phyloP scores from a whole-genome alignment of 805 yeast genomes.

The Ogataea siamensis region DNA sequence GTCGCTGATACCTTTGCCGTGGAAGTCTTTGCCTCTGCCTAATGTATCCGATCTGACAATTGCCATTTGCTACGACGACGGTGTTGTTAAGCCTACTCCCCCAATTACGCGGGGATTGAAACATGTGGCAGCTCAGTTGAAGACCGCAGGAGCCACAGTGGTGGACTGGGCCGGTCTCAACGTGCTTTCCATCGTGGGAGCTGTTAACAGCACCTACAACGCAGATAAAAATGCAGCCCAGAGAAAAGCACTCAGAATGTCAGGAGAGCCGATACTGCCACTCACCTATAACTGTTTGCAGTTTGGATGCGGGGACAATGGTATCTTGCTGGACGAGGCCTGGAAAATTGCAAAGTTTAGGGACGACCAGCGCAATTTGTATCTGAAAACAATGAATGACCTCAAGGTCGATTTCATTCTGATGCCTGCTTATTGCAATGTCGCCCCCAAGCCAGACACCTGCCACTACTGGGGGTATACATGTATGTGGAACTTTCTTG shows the following conservation, averaged over 20 bases:
- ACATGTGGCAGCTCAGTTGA: constrained; percentile 47
- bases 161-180: constrained; percentile 53
- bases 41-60: constrained; percentile 38
- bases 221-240: constrained; percentile 61
- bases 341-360: constrained; percentile 46
- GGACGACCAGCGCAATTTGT: constrained; percentile 52
- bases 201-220: constrained; percentile 51
- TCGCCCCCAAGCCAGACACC: constrained; percentile 61
- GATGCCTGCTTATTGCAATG: constrained; percentile 61
- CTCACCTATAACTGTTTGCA: constrained; percentile 52
- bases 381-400: constrained; percentile 45
- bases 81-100: constrained; percentile 52
- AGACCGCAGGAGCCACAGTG: constrained; percentile 52
- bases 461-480: constrained; percentile 75
- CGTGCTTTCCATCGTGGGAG: constrained; percentile 52
- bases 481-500: constrained; percentile 63
- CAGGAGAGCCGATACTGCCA: constrained; percentile 66
- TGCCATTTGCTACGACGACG: constrained; percentile 49
- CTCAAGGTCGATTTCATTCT: constrained; percentile 58
- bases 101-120: constrained; percentile 42
- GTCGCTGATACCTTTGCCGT: constrained; percentile 46
- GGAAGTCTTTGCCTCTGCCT: constrained; percentile 41
- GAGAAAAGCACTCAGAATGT: constrained; percentile 42
- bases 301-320: constrained; percentile 54
- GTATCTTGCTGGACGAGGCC: constrained; percentile 44